Base-by-base conservation (phyloP, 129 eudicot species). In the Centella asiatica region DNA sequence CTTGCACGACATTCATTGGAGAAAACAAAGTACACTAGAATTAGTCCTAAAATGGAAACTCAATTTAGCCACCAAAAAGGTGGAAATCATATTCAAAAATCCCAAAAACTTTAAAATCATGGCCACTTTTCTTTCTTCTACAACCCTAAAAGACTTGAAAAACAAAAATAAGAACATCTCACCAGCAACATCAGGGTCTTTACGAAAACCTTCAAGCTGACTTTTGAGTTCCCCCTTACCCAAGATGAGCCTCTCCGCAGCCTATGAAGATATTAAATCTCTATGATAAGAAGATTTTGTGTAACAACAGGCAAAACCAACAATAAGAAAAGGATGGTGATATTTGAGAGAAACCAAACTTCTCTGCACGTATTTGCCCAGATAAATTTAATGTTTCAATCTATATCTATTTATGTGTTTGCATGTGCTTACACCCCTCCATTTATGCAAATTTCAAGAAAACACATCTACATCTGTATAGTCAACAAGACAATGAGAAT, bases 171-270 rank as follows among this genome's bases (percentile, higher is more conserved):
- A 22, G 42, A 24, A 64, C 42, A 76, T 59, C 83, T 83, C 67
- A 92, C 98, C 79, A 72, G 94, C 76, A 75, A 92, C 69, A 56
- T 66, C 72, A 60, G 90, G 95, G 76, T 92, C 95, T 76, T 77
- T 79, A 55, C 78, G 72, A 62, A 92, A 92, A 58, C 45, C 77
- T 69, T 84, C 79, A 66, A 92, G 86, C 78, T 92, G 85, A 65
- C 54, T 24, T 69, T 80, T 92, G 62, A 92, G 95, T 59, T 77
- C 79, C 71, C 98, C 95, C 31, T 71, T 75, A 74, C 96, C 87
- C 36, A 31, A 77, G 57, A 80, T 61, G 25, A 92, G 90, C 81
- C 95, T 84, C 74, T 82, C 78, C 59, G 98, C 98, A 66, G 98
- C 98, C 98, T 90, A 71, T 17, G 25, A 65, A 59, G 53, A 55